Evolutionary conservation across 2,329 filamentous ascomycete species (phyloP).

Genomic region (Didymella segeticola): DNA sequence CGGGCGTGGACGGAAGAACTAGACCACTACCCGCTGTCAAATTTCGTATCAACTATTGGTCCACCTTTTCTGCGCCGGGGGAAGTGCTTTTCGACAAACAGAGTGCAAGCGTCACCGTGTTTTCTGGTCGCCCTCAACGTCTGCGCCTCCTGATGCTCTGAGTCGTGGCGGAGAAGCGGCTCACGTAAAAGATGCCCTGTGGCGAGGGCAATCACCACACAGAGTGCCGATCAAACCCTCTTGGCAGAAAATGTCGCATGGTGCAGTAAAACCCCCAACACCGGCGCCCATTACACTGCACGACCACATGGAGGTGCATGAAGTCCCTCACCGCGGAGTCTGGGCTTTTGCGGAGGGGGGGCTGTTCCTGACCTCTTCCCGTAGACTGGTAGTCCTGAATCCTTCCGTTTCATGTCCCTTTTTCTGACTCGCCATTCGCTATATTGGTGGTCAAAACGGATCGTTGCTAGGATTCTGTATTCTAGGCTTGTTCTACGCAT

Average conservation of each 20-base stretch:
- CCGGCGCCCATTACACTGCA: neutral
- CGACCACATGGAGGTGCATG: constrained; percentile 8
- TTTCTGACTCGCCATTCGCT: constrained; percentile 6
- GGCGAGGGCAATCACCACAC: neutral
- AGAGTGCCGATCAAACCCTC: too few species aligned
- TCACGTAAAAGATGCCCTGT: neutral
- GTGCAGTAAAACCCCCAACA: neutral
- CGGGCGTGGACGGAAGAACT: constrained; percentile 7
- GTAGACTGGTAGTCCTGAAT: neutral
- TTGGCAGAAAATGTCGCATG: neutral
- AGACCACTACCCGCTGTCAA: constrained; percentile 13
- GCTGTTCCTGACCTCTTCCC: constrained; percentile 9
- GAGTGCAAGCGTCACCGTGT: constrained; percentile 7
- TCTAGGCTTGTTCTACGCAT: constrained; percentile 14
- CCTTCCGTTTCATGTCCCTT: constrained; percentile 12
- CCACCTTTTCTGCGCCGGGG: constrained; percentile 7
- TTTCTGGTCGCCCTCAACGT: constrained; percentile 10
- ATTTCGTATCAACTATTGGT: constrained; percentile 10
- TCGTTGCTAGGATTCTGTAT: constrained; percentile 8
- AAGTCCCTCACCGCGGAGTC: constrained; percentile 6
- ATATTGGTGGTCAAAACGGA: constrained; percentile 5
- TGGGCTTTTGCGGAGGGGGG: neutral
- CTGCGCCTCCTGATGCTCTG: constrained; percentile 5
- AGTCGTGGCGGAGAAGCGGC: neutral
- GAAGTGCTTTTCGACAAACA: constrained; percentile 2